These are phyloP conservation scores for Trichoderma asperelloides DNA, from an alignment of 495 filamentous ascomycete genomes.

Conservation along the genomic window DNA sequence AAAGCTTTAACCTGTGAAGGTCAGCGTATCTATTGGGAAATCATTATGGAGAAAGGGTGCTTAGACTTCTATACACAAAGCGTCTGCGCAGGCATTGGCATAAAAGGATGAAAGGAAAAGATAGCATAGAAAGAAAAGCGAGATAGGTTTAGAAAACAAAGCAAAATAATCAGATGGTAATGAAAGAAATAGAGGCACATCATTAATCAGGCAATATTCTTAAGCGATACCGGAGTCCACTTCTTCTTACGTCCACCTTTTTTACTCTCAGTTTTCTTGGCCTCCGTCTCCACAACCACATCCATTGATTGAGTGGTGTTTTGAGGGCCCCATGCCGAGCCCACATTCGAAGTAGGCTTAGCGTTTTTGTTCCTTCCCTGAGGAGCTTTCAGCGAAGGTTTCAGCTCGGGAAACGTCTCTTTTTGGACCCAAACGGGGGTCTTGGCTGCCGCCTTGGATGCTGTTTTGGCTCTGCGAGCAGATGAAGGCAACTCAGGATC, in stretches of 20 bases:
- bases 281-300: not conserved
- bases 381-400: not conserved
- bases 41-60: too few species aligned
- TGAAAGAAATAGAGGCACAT: not conserved
- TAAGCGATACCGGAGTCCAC: not conserved
- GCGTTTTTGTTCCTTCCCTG: not conserved
- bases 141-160: not conserved
- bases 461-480: too few species aligned
- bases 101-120: too few species aligned
- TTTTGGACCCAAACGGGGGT: not conserved
- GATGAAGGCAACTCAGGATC: too few species aligned
- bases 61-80: too few species aligned
- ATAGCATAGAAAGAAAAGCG: not conserved
- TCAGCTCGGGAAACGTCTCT: not conserved
- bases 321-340: not conserved
- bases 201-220: not conserved
- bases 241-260: not conserved
- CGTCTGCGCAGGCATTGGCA: too few species aligned
- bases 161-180: not conserved
- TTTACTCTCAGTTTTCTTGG: not conserved
- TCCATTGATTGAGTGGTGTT: not conserved
- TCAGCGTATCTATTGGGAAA: too few species aligned
- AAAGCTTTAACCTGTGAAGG: not conserved
- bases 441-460: too few species aligned
- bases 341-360: not conserved